Evolutionary conservation across 2,329 filamentous ascomycete species (phyloP), one percentile per base, ranked within the genome.

Genomic region (Verticillium nubilum): DNA sequence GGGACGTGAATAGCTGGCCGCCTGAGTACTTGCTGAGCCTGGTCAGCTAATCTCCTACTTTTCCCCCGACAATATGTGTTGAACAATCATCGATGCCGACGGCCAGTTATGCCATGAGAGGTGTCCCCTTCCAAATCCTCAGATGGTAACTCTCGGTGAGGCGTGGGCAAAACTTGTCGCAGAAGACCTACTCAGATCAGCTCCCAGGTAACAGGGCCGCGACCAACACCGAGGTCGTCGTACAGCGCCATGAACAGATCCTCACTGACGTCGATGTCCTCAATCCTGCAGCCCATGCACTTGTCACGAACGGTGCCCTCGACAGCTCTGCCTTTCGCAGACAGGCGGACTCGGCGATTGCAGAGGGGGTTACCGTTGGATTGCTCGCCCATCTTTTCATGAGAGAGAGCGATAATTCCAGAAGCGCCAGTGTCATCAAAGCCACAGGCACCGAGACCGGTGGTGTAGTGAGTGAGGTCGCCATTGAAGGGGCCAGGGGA

Each of bases 191-290:
- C 23, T 57, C 28, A 57, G 52, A 57, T 28, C 13, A 83, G 81
- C 58, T 67, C 78, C 81, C 82, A 85, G 28, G 67, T 66, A 55
- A 77, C 72, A 3, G 65, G 56, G 29, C 52, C 59, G 7, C 61
- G 57, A 15, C 62, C 61, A 2, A 29, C 26, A 6, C 53, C 57
- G 19, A 61, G 59, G 33, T 55, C 37, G 5, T 57, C 60, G 33
- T 57, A 31, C 2, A 63, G 56, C 2, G 6, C 25, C 9, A 23
- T 52, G 35, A 64, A 64, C 5, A 62, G 35, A 3, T 56, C 37
- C 23, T 58, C 57, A 25, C 54, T 61, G 29, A 61, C 61, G 15
- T 62, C 62, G 1, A 64, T 47, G 35, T 61, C 42, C 10, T 52
- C 19, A 1, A 5, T 26, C 1, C 9, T 52, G 25, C 62, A 64